A percentile compares a stretch with the other conserved stretches of the same genome.
Conservation (phyloP, 768 basidiomycete species). For the Termitomyces sp. region DNA sequence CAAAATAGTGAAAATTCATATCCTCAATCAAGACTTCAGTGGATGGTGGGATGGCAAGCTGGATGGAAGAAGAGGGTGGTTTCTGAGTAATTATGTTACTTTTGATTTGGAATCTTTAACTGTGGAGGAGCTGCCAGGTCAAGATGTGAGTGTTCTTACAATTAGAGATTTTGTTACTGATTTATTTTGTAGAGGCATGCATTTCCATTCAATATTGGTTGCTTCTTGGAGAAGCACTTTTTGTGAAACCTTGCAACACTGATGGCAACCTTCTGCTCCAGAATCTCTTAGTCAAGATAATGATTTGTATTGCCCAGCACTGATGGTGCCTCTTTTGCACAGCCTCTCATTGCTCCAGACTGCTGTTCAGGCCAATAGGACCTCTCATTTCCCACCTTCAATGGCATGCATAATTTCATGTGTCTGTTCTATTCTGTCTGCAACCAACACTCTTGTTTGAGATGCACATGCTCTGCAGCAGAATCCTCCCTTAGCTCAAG, state of each 20-base stretch:
- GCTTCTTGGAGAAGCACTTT: slow-evolving; percentile 52
- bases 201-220: slow-evolving; percentile 48
- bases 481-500: slow-evolving; percentile 64
- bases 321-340: slow-evolving; percentile 83
- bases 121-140: slow-evolving; percentile 50
- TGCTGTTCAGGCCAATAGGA: slow-evolving; percentile 74
- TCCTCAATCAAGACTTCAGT: slow-evolving; percentile 80
- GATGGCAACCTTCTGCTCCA: slow-evolving; percentile 42
- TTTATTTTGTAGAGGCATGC: slow-evolving; percentile 29
- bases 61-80: slow-evolving; percentile 90
- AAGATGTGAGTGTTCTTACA: slow-evolving; percentile 33
- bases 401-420: slow-evolving; percentile 94
- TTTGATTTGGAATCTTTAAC: slow-evolving; percentile 55
- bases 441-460: slow-evolving; percentile 79
- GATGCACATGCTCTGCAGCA: slow-evolving; percentile 71
- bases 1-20: slow-evolving; percentile 85
- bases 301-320: slow-evolving; percentile 66
- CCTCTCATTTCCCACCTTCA: slow-evolving; percentile 87
- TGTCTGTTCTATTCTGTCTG: slow-evolving; percentile 81
- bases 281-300: slow-evolving; percentile 46
- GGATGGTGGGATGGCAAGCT: slow-evolving; percentile 99
- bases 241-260: slow-evolving; percentile 30
- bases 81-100: slow-evolving; percentile 96
- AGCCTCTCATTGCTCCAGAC: slow-evolving; percentile 83
- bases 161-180: slow-evolving; percentile 3